Evolutionary conservation across 768 basidiomycete genomes (phyloP), one percentile per base, ranked within the genome.

Genomic region (Mrakia gelida): DNA sequence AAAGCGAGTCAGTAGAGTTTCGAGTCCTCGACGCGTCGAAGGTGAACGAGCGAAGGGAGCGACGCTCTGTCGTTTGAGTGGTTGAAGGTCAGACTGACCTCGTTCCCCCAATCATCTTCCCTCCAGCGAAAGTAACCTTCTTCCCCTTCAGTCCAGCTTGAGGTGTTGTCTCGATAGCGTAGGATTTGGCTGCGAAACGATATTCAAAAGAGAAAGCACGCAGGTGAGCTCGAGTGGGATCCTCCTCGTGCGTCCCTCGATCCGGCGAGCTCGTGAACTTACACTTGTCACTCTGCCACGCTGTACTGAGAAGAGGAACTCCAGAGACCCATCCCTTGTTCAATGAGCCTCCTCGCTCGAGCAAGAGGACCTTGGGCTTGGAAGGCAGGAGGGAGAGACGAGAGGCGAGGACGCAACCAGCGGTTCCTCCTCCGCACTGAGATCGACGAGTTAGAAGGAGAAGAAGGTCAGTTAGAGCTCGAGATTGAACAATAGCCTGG

Each of bases 381-480:
- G 74, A 67, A 16, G 56, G 68, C 11, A 76, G 70, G 11, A 76
- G 63, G 6, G 78, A 79, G 38, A 79, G 75, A 5, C 78, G 68
- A 21, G 78, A 79, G 11, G 78, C 78, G 10, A 79, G 62, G 16
- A 79, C 78, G 43, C 78, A 79, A 30, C 78, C 78, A 9, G 78
- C 67, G 4, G 78, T 79, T 13, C 78, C 78, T 9, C 78, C 78
- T 11, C 78, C 78, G 54, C 75, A 75, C 77, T 78, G 52, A 32
- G 56, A 15, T 61, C 15, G 23, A 41, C 28, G 23, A 38, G 4
- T 34, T 5, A 32, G n/a, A 32, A 11, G 6, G 28, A 10, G 63
- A 23, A 26, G 21, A 16, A 61, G 52, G 11, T 34, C 34, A 41
- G 18, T 10, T 13, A 16, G 13, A n/a, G 10, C 32, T 45, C 49